Base-by-base conservation (phyloP, 306 rosid genomes). In the Quercus bicolor region DNA sequence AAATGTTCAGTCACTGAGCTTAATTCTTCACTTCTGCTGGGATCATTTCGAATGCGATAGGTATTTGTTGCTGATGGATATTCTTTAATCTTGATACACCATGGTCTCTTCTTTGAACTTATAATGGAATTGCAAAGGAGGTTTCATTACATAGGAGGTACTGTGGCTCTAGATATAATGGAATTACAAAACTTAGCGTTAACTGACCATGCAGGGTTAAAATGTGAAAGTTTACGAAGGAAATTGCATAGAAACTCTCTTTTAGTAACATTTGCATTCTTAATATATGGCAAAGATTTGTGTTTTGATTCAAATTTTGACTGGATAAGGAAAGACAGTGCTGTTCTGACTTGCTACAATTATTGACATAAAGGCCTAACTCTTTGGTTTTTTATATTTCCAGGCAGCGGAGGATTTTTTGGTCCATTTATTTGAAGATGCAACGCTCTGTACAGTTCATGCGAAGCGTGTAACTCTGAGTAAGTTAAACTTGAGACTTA, bases 391-490 rank as follows among this genome's bases (percentile, higher is more conserved):
- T 56, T 37, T 78, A 11, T 10, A 57, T 56, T 65, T 87, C 78
- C 59, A 95, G 99, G 99, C 97, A 73, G 90, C 99, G 21, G 99
- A 95, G 80, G 93, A 89, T 37, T 79, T 70, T 84, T 75, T 95
- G 56, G 88, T 93, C 77, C 84, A 79, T 64, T 68, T 95, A 77
- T 95, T 95, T 89, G 91, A 93, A 86, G 91, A 84, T 75, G 86
- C 93, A 76, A 90, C 89, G 94, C 92, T 93, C 28, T 93, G 99
- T 80, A 89, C 99, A 34, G 87, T 95, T 85, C 99, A 93, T 81
- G 99, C 98, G 23, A 91, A 68, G 80, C 97, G 97, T 69, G 90
- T 95, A 45, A 93, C 98, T 68, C 93, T 93, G 55, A 95, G 99
- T 95, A 91, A 92, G 99, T 86, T 74, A 66, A 70, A 61, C 19